These are phyloP conservation scores for Begonia fuchsioides DNA, from an alignment of 306 rosid species.

Conservation along the genomic window DNA sequence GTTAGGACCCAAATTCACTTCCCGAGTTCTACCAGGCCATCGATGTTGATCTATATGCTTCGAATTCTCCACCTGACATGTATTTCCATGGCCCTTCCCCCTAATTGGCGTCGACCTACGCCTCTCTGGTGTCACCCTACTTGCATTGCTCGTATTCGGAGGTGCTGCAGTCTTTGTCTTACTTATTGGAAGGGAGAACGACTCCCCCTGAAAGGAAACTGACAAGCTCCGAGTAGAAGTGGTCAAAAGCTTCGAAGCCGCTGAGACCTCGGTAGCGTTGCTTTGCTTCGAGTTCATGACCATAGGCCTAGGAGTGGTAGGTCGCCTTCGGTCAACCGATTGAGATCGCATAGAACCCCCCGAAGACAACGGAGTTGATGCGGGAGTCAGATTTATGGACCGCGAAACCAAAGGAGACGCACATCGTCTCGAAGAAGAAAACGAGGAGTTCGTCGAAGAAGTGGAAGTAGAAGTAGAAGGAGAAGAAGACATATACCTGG, in stretches of 20 bases:
- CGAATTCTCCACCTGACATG: slow-evolving; percentile 78
- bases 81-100: slow-evolving; percentile 23
- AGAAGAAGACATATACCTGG: slow-evolving; percentile 92
- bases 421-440: slow-evolving; percentile 60
- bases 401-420: slow-evolving; percentile 80
- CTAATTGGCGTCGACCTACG: slow-evolving; percentile 60
- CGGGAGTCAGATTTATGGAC: slow-evolving; percentile 47
- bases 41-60: slow-evolving; percentile 66
- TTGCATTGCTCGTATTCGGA: slow-evolving; percentile 24
- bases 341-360: slow-evolving; percentile 61
- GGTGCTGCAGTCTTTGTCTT: slow-evolving; percentile 57
- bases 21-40: slow-evolving; percentile 74
- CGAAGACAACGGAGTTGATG: slow-evolving; percentile 37
- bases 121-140: slow-evolving; percentile 81
- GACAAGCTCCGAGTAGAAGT: slow-evolving; percentile 92
- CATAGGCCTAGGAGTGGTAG: slow-evolving; percentile 31
- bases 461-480: slow-evolving; percentile 60
- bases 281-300: slow-evolving; percentile 28
- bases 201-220: slow-evolving; percentile 92
- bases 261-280: slow-evolving; percentile 38
- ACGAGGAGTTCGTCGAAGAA: slow-evolving; percentile 22
- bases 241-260: slow-evolving; percentile 71
- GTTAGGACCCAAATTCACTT: slow-evolving; percentile 22
- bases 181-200: slow-evolving; percentile 90
- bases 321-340: slow-evolving; percentile 70